These are phyloP conservation scores for Daphne laureola DNA, from an alignment of 441 rosid species.

Conservation along the genomic window DNA sequence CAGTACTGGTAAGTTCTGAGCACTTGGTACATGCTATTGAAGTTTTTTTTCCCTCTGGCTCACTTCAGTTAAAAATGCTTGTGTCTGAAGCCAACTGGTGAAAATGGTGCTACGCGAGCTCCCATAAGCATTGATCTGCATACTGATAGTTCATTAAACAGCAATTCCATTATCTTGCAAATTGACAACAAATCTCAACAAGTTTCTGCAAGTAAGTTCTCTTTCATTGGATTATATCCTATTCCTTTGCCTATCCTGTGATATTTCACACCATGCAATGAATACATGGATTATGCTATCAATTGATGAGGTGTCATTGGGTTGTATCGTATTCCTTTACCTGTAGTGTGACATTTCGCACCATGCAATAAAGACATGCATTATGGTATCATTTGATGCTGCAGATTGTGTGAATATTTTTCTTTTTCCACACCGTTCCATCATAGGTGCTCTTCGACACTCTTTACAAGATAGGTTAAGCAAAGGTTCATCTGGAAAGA, in stretches of 20 bases:
- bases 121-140: slow-evolving; percentile 67
- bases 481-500: slow-evolving; percentile 73
- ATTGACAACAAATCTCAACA: slow-evolving; percentile 82
- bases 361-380: slow-evolving; percentile 1
- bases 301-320: slow-evolving; percentile 12
- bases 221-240: slow-evolving; percentile 11
- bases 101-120: slow-evolving; percentile 97
- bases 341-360: too few species aligned
- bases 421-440: slow-evolving; percentile 14
- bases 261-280: slow-evolving; percentile 5
- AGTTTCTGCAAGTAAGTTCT: slow-evolving; percentile 77
- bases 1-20: slow-evolving; percentile 63
- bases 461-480: slow-evolving; percentile 85
- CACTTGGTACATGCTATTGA: slow-evolving; percentile 10
- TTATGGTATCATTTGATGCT: slow-evolving; percentile 4
- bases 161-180: slow-evolving; percentile 65
- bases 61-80: slow-evolving; percentile 1
- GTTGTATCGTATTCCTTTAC: too few species aligned
- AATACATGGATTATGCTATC: background rate
- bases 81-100: slow-evolving; percentile 79
- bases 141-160: slow-evolving; percentile 61
- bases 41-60: slow-evolving; percentile 7
- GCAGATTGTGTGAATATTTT: slow-evolving; percentile 20
- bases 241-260: slow-evolving; percentile 3
- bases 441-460: slow-evolving; percentile 81